phyloP scores from a whole-genome alignment of 108 stramenopile genomes.

The Stephanodiscus triporus region DNA sequence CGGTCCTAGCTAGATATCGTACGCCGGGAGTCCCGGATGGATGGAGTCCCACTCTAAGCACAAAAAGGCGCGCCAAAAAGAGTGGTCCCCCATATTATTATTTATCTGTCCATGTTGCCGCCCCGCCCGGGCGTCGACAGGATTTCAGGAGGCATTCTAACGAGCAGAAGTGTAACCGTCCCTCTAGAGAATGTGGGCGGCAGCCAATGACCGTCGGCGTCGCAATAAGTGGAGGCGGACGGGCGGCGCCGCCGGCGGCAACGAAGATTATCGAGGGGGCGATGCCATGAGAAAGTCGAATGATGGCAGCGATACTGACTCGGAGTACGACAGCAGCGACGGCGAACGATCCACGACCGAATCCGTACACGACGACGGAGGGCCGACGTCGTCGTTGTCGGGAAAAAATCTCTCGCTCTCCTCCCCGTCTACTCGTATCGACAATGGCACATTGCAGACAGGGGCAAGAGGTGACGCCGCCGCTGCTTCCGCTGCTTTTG shows the following conservation, averaged over 20 bases:
- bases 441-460: neutral
- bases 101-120: no score
- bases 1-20: no score
- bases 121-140: no score
- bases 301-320: neutral
- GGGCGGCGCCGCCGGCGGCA: neutral
- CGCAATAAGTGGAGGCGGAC: neutral
- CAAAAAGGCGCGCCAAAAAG: no score
- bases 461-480: neutral
- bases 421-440: neutral
- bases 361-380: constrained; percentile 23
- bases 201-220: constrained; percentile 27
- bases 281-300: neutral
- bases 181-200: constrained; percentile 30
- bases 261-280: neutral
- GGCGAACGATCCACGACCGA: constrained; percentile 46
- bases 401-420: no score
- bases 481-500: neutral
- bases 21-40: no score
- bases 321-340: constrained; percentile 17
- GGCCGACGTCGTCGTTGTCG: no score
- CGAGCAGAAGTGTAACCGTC: no score
- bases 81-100: no score
- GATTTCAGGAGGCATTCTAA: neutral
- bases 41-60: no score